phyloP scores from a whole-genome alignment of 768 basidiomycete species.

The Termitomyces sp. region DNA sequence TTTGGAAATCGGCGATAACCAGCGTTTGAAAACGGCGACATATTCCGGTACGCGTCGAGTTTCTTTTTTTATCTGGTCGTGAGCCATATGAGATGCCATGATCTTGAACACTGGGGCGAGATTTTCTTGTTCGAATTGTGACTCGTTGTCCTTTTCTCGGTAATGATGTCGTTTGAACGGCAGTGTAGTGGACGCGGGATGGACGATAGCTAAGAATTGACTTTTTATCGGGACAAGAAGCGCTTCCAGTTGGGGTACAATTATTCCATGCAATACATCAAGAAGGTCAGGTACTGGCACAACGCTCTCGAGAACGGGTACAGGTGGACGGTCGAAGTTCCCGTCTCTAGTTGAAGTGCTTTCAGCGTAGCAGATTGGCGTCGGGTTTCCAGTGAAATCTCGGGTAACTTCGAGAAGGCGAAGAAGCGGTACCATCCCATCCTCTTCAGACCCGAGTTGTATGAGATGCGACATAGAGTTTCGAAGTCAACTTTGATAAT shows the following conservation, averaged over 20 bases:
- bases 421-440: neutral
- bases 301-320: neutral
- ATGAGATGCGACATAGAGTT: too few species aligned
- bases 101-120: neutral
- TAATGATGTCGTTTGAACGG: neutral
- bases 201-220: neutral
- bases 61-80: neutral
- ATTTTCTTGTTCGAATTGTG: neutral
- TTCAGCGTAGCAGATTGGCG: neutral
- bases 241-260: neutral
- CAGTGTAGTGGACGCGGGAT: neutral
- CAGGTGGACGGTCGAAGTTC: neutral
- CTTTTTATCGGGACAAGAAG: neutral
- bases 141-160: neutral
- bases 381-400: neutral
- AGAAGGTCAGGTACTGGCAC: neutral
- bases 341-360: neutral
- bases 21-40: neutral
- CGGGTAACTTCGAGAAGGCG: neutral
- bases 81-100: neutral
- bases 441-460: too few species aligned
- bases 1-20: neutral
- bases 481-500: too few species aligned
- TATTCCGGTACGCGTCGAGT: neutral
- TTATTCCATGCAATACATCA: neutral